phyloP scores from a whole-genome alignment of 2,329 filamentous ascomycete genomes.

The Ilyonectria sp. region DNA sequence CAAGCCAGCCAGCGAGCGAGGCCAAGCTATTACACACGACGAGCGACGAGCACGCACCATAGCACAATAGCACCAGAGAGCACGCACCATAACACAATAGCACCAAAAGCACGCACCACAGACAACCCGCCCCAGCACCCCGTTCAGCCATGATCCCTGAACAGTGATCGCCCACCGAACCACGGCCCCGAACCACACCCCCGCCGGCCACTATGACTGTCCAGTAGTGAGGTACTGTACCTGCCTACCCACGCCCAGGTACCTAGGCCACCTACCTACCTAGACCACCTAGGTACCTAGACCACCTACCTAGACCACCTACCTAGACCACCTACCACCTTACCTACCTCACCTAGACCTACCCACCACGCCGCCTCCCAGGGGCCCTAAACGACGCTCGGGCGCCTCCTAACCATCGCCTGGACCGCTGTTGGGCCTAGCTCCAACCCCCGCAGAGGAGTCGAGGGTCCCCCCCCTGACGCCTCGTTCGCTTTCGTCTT shows the following conservation, averaged over 20 bases:
- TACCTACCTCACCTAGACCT: constrained; percentile 12
- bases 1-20: background rate
- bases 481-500: constrained; percentile 44
- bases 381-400: constrained; percentile 49
- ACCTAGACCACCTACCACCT: background rate
- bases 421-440: constrained; percentile 48
- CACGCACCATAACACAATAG: constrained; percentile 23
- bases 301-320: constrained; percentile 1
- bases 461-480: constrained; percentile 47
- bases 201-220: background rate
- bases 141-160: constrained; percentile 36
- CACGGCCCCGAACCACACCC: constrained; percentile 27
- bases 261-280: constrained; percentile 1
- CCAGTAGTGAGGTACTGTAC: background rate
- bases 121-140: constrained; percentile 24
- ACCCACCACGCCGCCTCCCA: constrained; percentile 37
- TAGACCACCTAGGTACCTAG: constrained; percentile 1
- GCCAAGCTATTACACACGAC: background rate
- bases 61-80: constrained; percentile 27
- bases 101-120: constrained; percentile 26
- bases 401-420: constrained; percentile 45
- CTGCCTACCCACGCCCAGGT: background rate
- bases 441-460: constrained; percentile 49
- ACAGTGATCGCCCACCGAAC: constrained; percentile 46
- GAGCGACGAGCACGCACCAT: constrained; percentile 10